Percentiles rank a stretch among this genome's conserved stretches.
Conservation (phyloP, 331 rosid species). For the Pyracantha coccinea region DNA sequence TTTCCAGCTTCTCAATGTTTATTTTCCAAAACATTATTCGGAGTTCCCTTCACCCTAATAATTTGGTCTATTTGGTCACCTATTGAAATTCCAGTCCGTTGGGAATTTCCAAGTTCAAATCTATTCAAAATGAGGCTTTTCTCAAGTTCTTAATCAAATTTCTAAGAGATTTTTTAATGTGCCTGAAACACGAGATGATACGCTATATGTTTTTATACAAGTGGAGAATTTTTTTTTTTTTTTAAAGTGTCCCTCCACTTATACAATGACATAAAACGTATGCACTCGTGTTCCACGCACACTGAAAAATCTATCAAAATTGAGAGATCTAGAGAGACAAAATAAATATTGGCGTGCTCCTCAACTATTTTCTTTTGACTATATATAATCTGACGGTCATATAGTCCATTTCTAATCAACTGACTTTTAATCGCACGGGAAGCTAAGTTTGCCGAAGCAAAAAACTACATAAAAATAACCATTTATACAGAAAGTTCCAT, state of each 20-base stretch:
- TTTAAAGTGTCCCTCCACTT: too few relatives aligned
- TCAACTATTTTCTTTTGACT: neutral
- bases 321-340: too few relatives aligned
- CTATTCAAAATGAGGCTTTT: neutral
- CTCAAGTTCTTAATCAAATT: neutral
- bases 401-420: neutral
- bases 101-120: neutral
- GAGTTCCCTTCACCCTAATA: neutral
- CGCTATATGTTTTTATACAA: too few relatives aligned
- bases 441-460: neutral
- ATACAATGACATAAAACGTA: too few relatives aligned
- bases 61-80: neutral
- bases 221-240: too few relatives aligned
- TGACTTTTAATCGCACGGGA: neutral
- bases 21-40: neutral
- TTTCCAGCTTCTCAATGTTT: neutral
- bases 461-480: neutral
- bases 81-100: neutral
- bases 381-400: neutral
- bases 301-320: too few relatives aligned
- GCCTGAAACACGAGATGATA: rapidly evolving
- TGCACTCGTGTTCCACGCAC: too few relatives aligned
- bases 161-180: too few relatives aligned
- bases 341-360: neutral
- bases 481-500: neutral